These are phyloP conservation scores for Gnomoniopsis sp. DNA, from an alignment of 2,329 filamentous ascomycete species.

Conservation along the genomic window DNA sequence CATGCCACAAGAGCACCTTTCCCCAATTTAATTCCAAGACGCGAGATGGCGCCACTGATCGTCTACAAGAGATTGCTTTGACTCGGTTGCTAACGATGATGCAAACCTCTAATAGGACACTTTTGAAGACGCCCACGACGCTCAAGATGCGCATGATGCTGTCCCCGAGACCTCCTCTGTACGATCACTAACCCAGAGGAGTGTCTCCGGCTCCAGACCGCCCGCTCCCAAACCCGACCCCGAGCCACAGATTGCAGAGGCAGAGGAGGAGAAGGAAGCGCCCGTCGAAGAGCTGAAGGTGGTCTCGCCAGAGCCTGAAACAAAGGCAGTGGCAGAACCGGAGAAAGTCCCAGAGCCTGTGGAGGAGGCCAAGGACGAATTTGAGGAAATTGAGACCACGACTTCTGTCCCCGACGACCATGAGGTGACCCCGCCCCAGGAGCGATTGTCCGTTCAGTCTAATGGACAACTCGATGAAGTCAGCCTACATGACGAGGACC, in stretches of 20 bases:
- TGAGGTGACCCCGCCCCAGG: constrained; percentile 8
- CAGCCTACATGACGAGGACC: constrained; percentile 60
- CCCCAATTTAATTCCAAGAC: neutral
- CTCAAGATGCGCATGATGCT: constrained; percentile 60
- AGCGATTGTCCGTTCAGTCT: constrained; percentile 43
- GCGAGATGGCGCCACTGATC: constrained; percentile 2
- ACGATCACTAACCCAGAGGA: constrained; percentile 60
- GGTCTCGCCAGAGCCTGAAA: constrained; percentile 17
- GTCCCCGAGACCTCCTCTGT: constrained; percentile 59
- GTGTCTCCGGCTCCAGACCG: constrained; percentile 33
- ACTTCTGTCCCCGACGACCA: constrained; percentile 17
- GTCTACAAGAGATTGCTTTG: constrained; percentile 2
- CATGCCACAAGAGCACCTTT: constrained; percentile 4
- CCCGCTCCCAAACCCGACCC: constrained; percentile 22
- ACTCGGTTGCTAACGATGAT: constrained; percentile 7
- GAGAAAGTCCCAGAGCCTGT: too few relatives aligned
- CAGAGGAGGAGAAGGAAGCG: constrained; percentile 19
- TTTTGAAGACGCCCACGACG: constrained; percentile 62
- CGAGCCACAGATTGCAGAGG: too few relatives aligned
- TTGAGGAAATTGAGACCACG: constrained; percentile 23
- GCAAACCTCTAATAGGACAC: constrained; percentile 51
- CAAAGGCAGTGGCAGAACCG: constrained; percentile 29
- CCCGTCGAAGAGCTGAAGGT: constrained; percentile 18
- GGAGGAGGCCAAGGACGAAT: constrained; percentile 27
- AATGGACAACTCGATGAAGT: constrained; percentile 53